A percentile compares a stretch with the other conserved stretches of the same genome.
These are phyloP conservation scores for Blastobotrys capitulatus DNA, from an alignment of 1,139 yeast genomes.

Conservation along the genomic window DNA sequence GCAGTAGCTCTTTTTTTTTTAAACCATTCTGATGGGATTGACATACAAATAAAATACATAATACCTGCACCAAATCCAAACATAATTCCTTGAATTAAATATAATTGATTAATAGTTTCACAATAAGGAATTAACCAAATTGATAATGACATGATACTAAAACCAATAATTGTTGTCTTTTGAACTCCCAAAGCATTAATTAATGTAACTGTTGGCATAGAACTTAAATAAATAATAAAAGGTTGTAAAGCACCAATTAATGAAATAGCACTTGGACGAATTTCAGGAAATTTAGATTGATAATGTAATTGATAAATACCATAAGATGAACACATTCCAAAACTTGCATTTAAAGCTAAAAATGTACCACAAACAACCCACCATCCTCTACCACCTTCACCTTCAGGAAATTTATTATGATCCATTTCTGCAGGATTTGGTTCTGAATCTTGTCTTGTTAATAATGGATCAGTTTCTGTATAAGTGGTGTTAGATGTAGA, in stretches of 20 bases:
- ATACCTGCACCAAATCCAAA: slow-evolving; percentile 56
- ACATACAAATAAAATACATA: slow-evolving; percentile 53
- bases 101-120: slow-evolving; percentile 46
- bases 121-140: slow-evolving; percentile 48
- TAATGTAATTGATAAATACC: slow-evolving; percentile 57
- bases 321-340: slow-evolving; percentile 47
- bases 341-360: slow-evolving; percentile 21
- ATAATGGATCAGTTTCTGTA: slow-evolving; percentile 3
- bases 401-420: slow-evolving; percentile 21
- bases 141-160: slow-evolving; percentile 42
- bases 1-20: slow-evolving; percentile 54
- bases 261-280: slow-evolving; percentile 38
- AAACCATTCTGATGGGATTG: slow-evolving; percentile 60
- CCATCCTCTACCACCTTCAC: slow-evolving; percentile 27
- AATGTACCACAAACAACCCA: slow-evolving; percentile 23
- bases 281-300: slow-evolving; percentile 39
- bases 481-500: not conserved
- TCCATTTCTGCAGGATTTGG: slow-evolving; percentile 12
- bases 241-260: slow-evolving; percentile 49
- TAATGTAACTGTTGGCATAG: slow-evolving; percentile 44
- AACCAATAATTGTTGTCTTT: slow-evolving; percentile 37
- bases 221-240: slow-evolving; percentile 43
- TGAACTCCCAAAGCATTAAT: slow-evolving; percentile 43
- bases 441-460: not conserved
- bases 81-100: slow-evolving; percentile 51